Evolutionary conservation across 305 asterid species (phyloP), one percentile per base, ranked within the genome.

Genomic region (Fraxinus paxiana): DNA sequence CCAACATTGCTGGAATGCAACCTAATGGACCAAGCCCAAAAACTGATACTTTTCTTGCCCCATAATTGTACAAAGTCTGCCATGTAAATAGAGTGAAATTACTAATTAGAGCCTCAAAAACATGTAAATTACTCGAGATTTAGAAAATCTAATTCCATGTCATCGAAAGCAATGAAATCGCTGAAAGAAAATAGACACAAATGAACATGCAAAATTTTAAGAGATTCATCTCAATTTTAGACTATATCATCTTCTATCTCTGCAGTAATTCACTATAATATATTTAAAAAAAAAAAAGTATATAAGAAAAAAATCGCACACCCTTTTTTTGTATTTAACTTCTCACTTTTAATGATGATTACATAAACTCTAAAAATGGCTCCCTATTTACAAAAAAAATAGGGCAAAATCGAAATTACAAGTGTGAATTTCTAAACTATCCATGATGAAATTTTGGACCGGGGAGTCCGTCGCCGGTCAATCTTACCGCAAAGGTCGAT

Each of bases 1-100:
- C 84, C 30, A 79, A 12, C 41, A 6, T 35, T 24, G 37, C 81
- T 0, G 92, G 94, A 3, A 38, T 43, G 82, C 91, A 88, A 2
- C 94, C 92, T 48, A 90, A 1, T 37, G 81, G 82, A 13, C 89
- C 89, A 2, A 90, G 6, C 30, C 84, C 90, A 0, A 82, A 7
- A 12, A 90, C 75, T 0, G 83, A 81, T n/a, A 87, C 43, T 83
- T 82, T 90, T 77, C 88, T 81, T 75, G 92, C 92, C 7, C 93
- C 92, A 7, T 80, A 63, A 2, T 75, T 38, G 77, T 87, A 86
- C 74, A 90, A 15, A 38, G 76, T 77, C 93, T 90, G 85, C 63
- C 17, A 71, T 6, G 35, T 28, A n/a, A 75, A 20, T 20, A 43
- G 24, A 28, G n/a, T 38, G 12, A n/a, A 51, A 13, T 13, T 51